Percentiles rank a stretch among this genome's conserved stretches.
Conservation (phyloP, 352 stramenopile genomes). For the Pythium guiyangense region DNA sequence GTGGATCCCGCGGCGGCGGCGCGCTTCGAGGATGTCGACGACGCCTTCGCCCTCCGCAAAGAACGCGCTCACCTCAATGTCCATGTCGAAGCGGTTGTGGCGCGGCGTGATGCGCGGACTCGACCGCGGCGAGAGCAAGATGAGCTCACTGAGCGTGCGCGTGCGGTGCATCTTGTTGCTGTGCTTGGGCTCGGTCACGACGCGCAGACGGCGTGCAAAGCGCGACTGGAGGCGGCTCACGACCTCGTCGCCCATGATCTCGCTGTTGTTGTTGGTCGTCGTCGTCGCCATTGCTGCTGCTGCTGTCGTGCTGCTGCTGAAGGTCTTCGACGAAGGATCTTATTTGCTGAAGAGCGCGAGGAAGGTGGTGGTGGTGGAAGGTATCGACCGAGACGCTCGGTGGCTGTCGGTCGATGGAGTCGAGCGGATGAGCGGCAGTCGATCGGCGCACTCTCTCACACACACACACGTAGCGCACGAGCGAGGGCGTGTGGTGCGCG, state of each 20-base stretch:
- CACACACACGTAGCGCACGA: background rate
- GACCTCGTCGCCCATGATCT: slow-evolving; percentile 5
- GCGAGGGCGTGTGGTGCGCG: no score
- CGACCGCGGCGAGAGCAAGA: slow-evolving; percentile 62
- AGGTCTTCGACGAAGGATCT: no score
- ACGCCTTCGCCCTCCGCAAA: slow-evolving; percentile 70
- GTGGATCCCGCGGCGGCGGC: slow-evolving; percentile 2
- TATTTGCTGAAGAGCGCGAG: no score
- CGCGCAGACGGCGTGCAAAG: slow-evolving; percentile 64
- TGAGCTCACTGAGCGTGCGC: slow-evolving; percentile 69
- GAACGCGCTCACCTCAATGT: slow-evolving; percentile 71
- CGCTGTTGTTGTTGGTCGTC: slow-evolving; percentile 9
- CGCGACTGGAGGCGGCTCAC: slow-evolving; percentile 17
- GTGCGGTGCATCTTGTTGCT: slow-evolving; percentile 86
- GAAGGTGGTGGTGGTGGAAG: no score
- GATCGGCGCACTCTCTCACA: no score
- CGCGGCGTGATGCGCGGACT: slow-evolving; percentile 50
- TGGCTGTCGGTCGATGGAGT: background rate
- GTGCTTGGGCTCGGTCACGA: slow-evolving; percentile 80
- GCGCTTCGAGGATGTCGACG: slow-evolving; percentile 52
- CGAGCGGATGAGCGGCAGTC: no score
- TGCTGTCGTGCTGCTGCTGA: slow-evolving; percentile 4
- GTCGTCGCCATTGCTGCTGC: slow-evolving; percentile 13
- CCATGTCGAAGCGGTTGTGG: slow-evolving; percentile 78
- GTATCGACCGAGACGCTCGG: no score